Evolutionary conservation across 2,329 filamentous ascomycete species (phyloP).

Genomic region (Fusarium oxysporum): DNA sequence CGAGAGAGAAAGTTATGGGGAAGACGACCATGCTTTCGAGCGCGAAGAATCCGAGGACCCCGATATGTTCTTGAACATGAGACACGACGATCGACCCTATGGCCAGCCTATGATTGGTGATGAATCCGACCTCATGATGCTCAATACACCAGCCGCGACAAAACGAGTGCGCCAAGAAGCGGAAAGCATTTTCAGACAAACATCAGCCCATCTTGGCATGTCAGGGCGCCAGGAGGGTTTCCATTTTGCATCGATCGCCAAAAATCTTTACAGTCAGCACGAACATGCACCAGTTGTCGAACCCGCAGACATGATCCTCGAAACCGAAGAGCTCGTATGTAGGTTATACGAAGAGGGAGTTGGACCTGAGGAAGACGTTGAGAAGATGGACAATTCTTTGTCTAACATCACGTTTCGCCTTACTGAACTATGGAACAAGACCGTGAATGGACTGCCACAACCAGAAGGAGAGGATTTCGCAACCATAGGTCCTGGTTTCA

Average conservation of each 20-base stretch:
- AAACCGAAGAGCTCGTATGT: slow-evolving; percentile 78
- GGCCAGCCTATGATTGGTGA: slow-evolving; percentile 56
- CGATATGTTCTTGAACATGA: slow-evolving; percentile 64
- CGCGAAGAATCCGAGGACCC: slow-evolving; percentile 56
- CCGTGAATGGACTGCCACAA: slow-evolving; percentile 61
- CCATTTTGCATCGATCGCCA: slow-evolving; percentile 77
- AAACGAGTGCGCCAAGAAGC: slow-evolving; percentile 66
- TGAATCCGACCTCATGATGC: slow-evolving; percentile 65
- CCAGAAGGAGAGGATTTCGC: slow-evolving; percentile 66
- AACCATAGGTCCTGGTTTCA: slow-evolving; percentile 73
- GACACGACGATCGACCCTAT: slow-evolving; percentile 54
- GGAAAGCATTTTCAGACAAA: slow-evolving; percentile 66
- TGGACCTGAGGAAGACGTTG: slow-evolving; percentile 65
- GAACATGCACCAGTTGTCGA: slow-evolving; percentile 74
- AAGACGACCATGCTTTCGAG: slow-evolving; percentile 55
- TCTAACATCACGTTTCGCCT: slow-evolving; percentile 65
- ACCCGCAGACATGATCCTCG: slow-evolving; percentile 76
- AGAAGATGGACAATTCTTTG: slow-evolving; percentile 67
- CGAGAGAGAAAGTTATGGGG: slow-evolving; percentile 53
- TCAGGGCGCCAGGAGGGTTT: slow-evolving; percentile 65
- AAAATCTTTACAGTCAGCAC: slow-evolving; percentile 70
- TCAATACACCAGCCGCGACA: slow-evolving; percentile 66
- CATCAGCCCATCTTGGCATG: slow-evolving; percentile 58
- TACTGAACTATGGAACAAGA: slow-evolving; percentile 66
- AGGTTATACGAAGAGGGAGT: slow-evolving; percentile 73